Evolutionary conservation across 805 yeast species (phyloP), one percentile per base, ranked within the genome.

Genomic region (Nakazawaea wyomingensis): DNA sequence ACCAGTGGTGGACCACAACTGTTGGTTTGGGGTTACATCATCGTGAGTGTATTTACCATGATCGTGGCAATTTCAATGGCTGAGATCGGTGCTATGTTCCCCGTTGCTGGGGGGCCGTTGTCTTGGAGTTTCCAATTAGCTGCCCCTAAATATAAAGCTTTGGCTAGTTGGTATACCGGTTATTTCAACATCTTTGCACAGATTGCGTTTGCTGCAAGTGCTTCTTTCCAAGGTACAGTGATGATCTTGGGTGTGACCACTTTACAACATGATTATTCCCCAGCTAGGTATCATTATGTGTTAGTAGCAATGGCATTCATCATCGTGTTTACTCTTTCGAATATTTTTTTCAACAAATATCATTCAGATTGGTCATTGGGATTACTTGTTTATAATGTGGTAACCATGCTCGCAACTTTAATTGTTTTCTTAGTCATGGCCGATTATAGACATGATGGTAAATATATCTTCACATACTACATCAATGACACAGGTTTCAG

Each of bases 91-190:
- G 62, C 64, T 32, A 61, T 60, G 2, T 62, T 54, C 27, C 64
- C 69, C 1, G 57, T 59, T 33, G 52, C 64, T 14, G 62, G 64
- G 33, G 67, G 64, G 14, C 64, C 60, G 37, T 49, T 61, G 8
- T 61, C 61, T 18, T 64, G 68, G 67, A 58, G 65, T 10, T 59
- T 56, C 45, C 52, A 51, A 31, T 48, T 61, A 11, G 60, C 64
- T n/a, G 54, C 59, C 4, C 41, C 48, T 13, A 46, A 43, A 16
- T 43, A 37, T 11, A 60, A 57, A 47, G 53, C 56, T 32, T 29
- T 53, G n/a, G 39, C 56, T 9, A 57, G 64, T 47, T 64, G 56
- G 52, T 49, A 50, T 30, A 57, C 59, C 6, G 68, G 68, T 14
- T 55, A 54, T 43, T 54, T 55, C 47, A 53, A 53, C 41, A 54